Conservation (phyloP, 805 yeast species). For the Hanseniaspora nectarophila region DNA sequence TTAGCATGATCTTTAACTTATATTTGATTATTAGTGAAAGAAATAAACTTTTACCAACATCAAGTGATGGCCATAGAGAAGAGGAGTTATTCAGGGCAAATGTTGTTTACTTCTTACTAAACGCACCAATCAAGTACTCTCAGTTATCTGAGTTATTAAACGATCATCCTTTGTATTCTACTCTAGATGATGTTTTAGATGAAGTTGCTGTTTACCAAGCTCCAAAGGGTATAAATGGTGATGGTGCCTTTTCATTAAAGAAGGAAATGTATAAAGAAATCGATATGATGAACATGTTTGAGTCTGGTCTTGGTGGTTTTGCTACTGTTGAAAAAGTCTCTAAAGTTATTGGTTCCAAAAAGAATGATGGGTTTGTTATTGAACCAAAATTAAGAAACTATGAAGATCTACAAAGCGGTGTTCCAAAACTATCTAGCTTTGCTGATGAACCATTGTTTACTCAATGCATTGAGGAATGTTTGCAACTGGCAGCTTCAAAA, state of each 20-base stretch:
- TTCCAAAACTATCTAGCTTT: slow-evolving; percentile 38
- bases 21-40: slow-evolving; percentile 65
- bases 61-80: slow-evolving; percentile 26
- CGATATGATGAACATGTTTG: slow-evolving; percentile 46
- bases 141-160: slow-evolving; percentile 32
- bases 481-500: slow-evolving; percentile 40
- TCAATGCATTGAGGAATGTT: slow-evolving; percentile 44
- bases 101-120: slow-evolving; percentile 41
- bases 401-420: slow-evolving; percentile 24
- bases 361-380: slow-evolving; percentile 36
- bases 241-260: slow-evolving; percentile 55
- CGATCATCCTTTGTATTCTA: slow-evolving; percentile 27
- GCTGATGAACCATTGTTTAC: slow-evolving; percentile 44
- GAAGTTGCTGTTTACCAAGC: slow-evolving; percentile 51
- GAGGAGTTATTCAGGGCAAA: slow-evolving; percentile 29
- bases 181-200: slow-evolving; percentile 40
- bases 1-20: slow-evolving; percentile 63
- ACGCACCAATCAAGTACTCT: slow-evolving; percentile 45
- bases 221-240: slow-evolving; percentile 55
- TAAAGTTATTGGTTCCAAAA: slow-evolving; percentile 7
- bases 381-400: slow-evolving; percentile 34
- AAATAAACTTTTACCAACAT: slow-evolving; percentile 39
- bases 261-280: slow-evolving; percentile 33
- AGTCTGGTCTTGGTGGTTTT: slow-evolving; percentile 30
- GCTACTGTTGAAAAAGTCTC: neutral